phyloP scores from a whole-genome alignment of 2,329 filamentous ascomycete species.

The Xylaria multiplex region DNA sequence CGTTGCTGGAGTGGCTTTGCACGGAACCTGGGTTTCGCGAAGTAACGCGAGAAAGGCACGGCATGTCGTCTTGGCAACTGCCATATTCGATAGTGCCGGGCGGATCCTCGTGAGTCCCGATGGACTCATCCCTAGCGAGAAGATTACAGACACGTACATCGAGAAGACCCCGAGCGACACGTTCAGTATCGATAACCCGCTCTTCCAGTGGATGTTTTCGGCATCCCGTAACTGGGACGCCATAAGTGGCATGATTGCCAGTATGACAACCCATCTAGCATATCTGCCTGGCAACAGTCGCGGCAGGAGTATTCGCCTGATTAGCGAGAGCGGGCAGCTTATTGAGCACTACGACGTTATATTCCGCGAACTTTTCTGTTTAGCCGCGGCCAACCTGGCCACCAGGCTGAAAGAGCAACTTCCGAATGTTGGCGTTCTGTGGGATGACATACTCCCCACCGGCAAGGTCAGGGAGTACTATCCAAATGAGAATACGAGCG shows the following conservation, averaged over 20 bases:
- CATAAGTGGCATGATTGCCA: constrained; percentile 72
- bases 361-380: constrained; percentile 85
- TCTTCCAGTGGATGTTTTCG: constrained; percentile 89
- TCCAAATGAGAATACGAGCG: constrained; percentile 5
- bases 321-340: constrained; percentile 64
- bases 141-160: constrained; percentile 81
- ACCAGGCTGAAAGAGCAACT: constrained; percentile 71
- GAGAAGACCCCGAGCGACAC: constrained; percentile 77
- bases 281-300: constrained; percentile 55
- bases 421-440: constrained; percentile 73
- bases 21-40: constrained; percentile 63
- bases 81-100: constrained; percentile 73
- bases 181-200: constrained; percentile 78
- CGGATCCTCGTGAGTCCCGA: constrained; percentile 75
- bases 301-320: constrained; percentile 56
- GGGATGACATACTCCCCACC: constrained; percentile 79
- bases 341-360: constrained; percentile 77
- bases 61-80: constrained; percentile 68
- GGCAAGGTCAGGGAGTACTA: constrained; percentile 52
- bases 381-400: constrained; percentile 79
- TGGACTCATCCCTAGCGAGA: constrained; percentile 74
- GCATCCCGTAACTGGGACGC: constrained; percentile 81
- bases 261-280: constrained; percentile 78
- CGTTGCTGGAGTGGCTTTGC: constrained; percentile 65
- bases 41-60: constrained; percentile 68